phyloP scores from a whole-genome alignment of 345 rosid genomes.

The Murraya koenigii region DNA sequence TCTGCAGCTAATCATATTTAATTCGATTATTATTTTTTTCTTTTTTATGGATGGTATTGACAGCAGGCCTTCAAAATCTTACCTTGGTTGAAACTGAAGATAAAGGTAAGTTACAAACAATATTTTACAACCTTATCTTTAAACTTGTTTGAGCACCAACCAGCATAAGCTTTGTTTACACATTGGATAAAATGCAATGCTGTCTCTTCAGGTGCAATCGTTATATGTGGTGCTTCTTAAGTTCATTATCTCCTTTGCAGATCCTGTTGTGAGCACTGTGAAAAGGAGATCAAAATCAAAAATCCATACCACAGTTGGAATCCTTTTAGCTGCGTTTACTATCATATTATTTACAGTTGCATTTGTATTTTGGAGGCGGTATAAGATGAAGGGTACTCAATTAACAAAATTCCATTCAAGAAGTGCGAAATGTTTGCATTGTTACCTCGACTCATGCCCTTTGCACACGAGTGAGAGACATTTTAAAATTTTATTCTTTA shows the following conservation, averaged over 20 bases:
- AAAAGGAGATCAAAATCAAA: slow-evolving; percentile 17
- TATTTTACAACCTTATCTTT: background rate
- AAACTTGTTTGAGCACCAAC: background rate
- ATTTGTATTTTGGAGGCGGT: slow-evolving; percentile 18
- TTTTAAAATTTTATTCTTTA: background rate
- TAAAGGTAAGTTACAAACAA: slow-evolving; percentile 18
- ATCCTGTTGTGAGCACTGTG: background rate
- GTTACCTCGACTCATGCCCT: slow-evolving; percentile 6
- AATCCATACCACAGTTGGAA: slow-evolving; percentile 11
- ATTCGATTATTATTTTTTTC: background rate
- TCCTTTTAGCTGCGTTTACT: slow-evolving; percentile 16
- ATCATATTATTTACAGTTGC: slow-evolving; percentile 6
- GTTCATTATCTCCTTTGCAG: slow-evolving; percentile 14
- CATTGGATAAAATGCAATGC: background rate
- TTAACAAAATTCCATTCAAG: background rate
- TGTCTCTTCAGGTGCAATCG: background rate
- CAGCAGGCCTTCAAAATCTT: slow-evolving; percentile 23
- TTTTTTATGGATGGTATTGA: background rate
- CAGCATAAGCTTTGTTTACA: background rate
- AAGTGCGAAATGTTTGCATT: slow-evolving; percentile 6
- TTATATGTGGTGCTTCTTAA: background rate
- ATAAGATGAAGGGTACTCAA: slow-evolving; percentile 11
- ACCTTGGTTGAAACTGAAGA: slow-evolving; percentile 18
- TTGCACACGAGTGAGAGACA: slow-evolving; percentile 6
- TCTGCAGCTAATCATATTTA: slow-evolving; percentile 6